phyloP scores from a whole-genome alignment of 2,329 filamentous ascomycete genomes.

The Alternaria metachromatica region DNA sequence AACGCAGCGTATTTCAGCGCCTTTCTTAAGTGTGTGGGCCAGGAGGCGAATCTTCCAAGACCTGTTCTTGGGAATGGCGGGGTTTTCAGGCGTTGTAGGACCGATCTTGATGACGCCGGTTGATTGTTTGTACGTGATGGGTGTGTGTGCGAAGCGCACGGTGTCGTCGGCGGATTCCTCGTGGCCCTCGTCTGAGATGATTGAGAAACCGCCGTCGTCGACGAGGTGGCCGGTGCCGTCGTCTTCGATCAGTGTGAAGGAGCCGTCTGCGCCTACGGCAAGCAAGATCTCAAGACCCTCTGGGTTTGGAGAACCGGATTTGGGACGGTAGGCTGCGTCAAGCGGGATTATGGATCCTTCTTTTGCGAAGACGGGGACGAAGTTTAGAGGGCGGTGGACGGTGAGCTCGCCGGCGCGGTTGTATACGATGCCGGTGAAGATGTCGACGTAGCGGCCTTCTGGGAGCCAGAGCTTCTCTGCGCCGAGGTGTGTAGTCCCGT shows the following conservation, averaged over 20 bases:
- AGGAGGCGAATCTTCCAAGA: conserved; percentile 45
- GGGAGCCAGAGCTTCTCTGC: conserved; percentile 65
- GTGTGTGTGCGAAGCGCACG: conserved; percentile 41
- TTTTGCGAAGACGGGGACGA: conserved; percentile 61
- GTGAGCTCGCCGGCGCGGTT: conserved; percentile 62
- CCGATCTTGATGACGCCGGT: conserved; percentile 46
- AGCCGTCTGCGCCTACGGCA: conserved; percentile 55
- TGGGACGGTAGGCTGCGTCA: conserved; percentile 53
- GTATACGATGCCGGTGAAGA: conserved; percentile 65
- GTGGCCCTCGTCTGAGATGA: conserved; percentile 52
- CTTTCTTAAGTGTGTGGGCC: conserved; percentile 27
- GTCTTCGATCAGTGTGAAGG: conserved; percentile 60
- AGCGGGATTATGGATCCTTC: conserved; percentile 67
- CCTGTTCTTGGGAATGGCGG: conserved; percentile 36
- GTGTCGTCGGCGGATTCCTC: conserved; percentile 29
- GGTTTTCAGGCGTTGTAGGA: conserved; percentile 33
- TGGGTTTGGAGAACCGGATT: conserved; percentile 59
- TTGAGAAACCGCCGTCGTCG: conserved; percentile 45
- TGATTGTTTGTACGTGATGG: conserved; percentile 48
- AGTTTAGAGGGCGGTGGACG: conserved; percentile 58
- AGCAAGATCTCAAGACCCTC: conserved; percentile 57
- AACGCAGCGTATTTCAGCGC: conserved; percentile 33
- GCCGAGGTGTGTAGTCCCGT: conserved; percentile 56
- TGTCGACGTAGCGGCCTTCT: conserved; percentile 61
- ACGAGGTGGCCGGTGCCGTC: conserved; percentile 43